Percentiles rank a stretch among this genome's conserved stretches.
These are phyloP conservation scores for Albophoma yamanashiensis DNA, from an alignment of 2,329 filamentous ascomycete genomes.

Conservation along the genomic window DNA sequence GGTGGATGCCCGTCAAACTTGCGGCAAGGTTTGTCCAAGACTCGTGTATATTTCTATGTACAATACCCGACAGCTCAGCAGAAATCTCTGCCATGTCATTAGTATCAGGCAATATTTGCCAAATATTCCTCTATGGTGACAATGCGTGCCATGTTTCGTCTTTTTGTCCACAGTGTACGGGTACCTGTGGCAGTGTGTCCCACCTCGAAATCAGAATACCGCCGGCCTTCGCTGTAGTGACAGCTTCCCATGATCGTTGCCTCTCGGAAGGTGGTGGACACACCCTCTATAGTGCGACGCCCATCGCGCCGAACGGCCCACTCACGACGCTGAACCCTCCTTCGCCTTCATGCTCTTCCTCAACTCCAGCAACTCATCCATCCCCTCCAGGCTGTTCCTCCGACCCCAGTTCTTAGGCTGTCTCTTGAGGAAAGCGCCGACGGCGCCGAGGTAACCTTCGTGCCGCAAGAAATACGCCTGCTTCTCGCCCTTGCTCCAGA, in stretches of 20 bases:
- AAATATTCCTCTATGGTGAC: not conserved
- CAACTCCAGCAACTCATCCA: slow-evolving; percentile 20
- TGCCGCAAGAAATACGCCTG: slow-evolving; percentile 94
- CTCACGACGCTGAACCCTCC: not conserved
- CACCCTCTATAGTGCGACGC: not conserved
- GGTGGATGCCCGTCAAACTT: not conserved
- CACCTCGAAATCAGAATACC: not conserved
- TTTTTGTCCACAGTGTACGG: not conserved
- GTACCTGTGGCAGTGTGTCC: not conserved
- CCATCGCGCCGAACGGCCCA: not conserved
- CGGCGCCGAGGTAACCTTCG: slow-evolving; percentile 88
- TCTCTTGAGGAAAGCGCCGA: slow-evolving; percentile 86
- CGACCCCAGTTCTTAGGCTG: slow-evolving; percentile 89
- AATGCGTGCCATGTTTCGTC: not conserved
- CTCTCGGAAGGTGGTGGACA: not conserved
- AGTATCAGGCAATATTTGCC: not conserved
- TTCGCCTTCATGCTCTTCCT: slow-evolving; percentile 10
- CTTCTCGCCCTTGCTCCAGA: slow-evolving; percentile 90
- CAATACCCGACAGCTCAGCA: not conserved
- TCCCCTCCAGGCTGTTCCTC: slow-evolving; percentile 60
- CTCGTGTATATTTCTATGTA: not conserved
- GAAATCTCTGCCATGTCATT: not conserved
- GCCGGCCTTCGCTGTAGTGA: not conserved
- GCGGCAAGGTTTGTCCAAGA: not conserved
- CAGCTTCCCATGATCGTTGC: not conserved